Evolutionary conservation across 2,329 filamentous ascomycete genomes (phyloP), one percentile per base, ranked within the genome.

Genomic region (Gaeumannomyces sp.): DNA sequence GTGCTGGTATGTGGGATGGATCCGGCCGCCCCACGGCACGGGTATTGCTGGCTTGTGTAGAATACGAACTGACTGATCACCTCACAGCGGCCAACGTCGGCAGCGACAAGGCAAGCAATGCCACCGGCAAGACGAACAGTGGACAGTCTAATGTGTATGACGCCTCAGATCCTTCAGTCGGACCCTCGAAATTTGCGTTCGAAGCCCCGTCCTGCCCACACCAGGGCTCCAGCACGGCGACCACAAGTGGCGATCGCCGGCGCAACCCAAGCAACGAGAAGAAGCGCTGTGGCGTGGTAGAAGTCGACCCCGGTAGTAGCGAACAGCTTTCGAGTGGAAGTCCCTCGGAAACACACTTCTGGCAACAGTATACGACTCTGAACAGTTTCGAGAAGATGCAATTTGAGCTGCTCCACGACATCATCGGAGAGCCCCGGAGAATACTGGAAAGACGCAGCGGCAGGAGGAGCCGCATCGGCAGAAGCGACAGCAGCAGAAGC

Each of bases 321-420:
- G 33, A 22, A 57, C 38, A 14, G 45, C 25, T 31, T 72, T 71
- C 71, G 58, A 73, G 71, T 73, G 72, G 71, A 72, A 69, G 67
- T 45, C 60, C 64, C 35, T 60, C 60, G 50, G 33, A 33, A 62
- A 29, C 8, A 27, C 25, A 27, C 22, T 53, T 25, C 7, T 10
- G 60, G 33, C 60, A 13, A n/a, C 28, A 61, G 60, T 25, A 56
- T 53, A 31, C 61, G 28, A 33, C 38, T 62, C 62, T 72, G 63
- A 69, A 69, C 25, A 45, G 66, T 14, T 69, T 73, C 33, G 71
- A 73, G 25, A 60, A 60, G 33, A 67, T 66, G 57, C 68, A 72
- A 66, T 68, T 66, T 31, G 19, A 63, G 31, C 13, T 72, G 14
- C 59, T 73, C 6, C 60, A 65, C 33, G 25, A 60, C 1, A 67